phyloP scores from a whole-genome alignment of 169 alveolate species.

The Theileria sp. region DNA sequence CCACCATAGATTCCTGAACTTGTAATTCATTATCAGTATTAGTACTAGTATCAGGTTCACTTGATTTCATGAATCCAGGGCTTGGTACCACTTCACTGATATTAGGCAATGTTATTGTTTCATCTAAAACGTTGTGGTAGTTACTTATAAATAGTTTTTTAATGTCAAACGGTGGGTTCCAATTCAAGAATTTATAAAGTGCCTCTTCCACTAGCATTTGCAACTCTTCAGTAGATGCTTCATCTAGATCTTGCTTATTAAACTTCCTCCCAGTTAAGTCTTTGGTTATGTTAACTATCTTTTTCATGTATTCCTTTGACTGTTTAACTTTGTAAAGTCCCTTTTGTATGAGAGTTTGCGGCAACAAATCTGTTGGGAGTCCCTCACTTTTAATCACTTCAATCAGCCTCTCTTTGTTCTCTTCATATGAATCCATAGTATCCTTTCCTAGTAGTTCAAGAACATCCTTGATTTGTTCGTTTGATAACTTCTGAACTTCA shows the following conservation, averaged over 20 bases:
- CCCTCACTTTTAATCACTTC: constrained; percentile 51
- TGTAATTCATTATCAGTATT: neutral
- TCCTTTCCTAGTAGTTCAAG: constrained; percentile 34
- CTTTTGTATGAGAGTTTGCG: constrained; percentile 50
- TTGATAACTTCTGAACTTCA: constrained; percentile 44
- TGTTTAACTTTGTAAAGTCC: constrained; percentile 60
- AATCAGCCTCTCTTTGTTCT: constrained; percentile 28
- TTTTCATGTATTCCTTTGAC: constrained; percentile 48
- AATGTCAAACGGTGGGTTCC: constrained; percentile 48
- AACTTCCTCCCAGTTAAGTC: constrained; percentile 50
- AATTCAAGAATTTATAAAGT: constrained; percentile 40
- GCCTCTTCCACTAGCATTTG: constrained; percentile 61
- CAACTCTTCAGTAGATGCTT: constrained; percentile 51
- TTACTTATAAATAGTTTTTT: constrained; percentile 37
- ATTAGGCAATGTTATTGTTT: constrained; percentile 7
- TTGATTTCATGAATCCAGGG: constrained; percentile 16
- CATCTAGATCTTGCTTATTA: constrained; percentile 45
- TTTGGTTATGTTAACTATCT: constrained; percentile 51
- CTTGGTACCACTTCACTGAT: constrained; percentile 21
- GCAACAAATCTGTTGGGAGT: constrained; percentile 42
- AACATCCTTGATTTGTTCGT: constrained; percentile 24
- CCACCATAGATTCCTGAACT: neutral
- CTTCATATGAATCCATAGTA: constrained; percentile 23
- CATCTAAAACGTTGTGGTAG: constrained; percentile 29
- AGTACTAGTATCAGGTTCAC: neutral